Base-by-base conservation (phyloP, 495 filamentous ascomycete species). In the Penicillium paxilli region DNA sequence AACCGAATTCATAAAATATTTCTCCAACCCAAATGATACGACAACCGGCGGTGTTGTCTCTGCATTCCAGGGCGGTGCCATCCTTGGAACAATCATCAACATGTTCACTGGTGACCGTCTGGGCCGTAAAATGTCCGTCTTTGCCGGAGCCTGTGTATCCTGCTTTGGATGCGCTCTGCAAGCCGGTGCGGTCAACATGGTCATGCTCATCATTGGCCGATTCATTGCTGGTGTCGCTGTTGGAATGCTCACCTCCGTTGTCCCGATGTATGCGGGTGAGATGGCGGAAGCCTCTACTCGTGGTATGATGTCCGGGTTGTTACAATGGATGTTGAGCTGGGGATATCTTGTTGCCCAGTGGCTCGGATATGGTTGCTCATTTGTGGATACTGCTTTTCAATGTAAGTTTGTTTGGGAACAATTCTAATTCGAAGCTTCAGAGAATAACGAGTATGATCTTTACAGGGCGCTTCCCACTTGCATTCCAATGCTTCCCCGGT, bases 401-500 rank as follows among this genome's bases (percentile, higher is more conserved):
- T 80, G 81, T 68, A 46, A 20, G 55, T 52, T 23, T 30, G 14
- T 28, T 8, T 21, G 20, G 0, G 17, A 38, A 28, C 5, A 16
- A 20, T 19, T 14, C 16, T 19, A 8, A 19, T 8, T 16, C 14
- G n/a, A 16, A 5, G n/a, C 35, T 38, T 37, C 17, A 5, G 1
- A 38, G n/a, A n/a, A 14, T 38, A 16, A 38, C 35, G 5, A 7
- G 16, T 16, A 16, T 38, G 4, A 4, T 19, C n/a, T 19, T 16
- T 5, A 38, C 7, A 67, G 61, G 65, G 80, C 63, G 80, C 7
- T 72, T 82, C 17, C 80, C 79, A 0, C 76, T 83, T 24, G 75
- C 77, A 14, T 79, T 82, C 49, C 79, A 82, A 50, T 68, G 68
- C 48, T 50, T 82, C 10, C 80, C 79, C 1, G 70, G 72, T 14